These are phyloP conservation scores for Boletus patriciae DNA, from an alignment of 768 basidiomycete species.

Conservation along the genomic window DNA sequence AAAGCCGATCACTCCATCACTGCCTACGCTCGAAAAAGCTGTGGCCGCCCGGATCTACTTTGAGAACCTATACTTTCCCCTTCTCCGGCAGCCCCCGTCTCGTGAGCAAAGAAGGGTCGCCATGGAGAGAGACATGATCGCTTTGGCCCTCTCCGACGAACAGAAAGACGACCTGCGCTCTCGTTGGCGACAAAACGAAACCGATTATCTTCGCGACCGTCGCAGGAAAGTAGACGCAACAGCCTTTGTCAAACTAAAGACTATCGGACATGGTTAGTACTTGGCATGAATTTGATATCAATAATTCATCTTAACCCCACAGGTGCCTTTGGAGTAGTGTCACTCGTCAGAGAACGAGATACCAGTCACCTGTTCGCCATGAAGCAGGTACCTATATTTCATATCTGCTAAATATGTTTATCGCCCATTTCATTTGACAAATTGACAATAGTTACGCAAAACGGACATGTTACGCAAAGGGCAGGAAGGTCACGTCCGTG, in stretches of 20 bases:
- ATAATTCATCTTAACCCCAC: conserved; percentile 30
- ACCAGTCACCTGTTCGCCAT: conserved; percentile 87
- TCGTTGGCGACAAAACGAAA: conserved; percentile 86
- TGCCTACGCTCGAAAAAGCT: conserved; percentile 90
- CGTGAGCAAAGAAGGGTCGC: conserved; percentile 82
- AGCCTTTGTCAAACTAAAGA: conserved; percentile 87
- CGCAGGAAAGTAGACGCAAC: conserved; percentile 80
- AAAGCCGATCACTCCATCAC: conserved; percentile 75
- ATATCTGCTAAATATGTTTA: conserved; percentile 28
- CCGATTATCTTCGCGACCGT: conserved; percentile 81
- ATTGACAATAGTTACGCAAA: conserved; percentile 64
- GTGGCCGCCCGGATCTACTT: conserved; percentile 93
- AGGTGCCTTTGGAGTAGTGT: conserved; percentile 97
- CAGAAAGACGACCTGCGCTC: conserved; percentile 72
- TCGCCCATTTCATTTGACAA: conserved; percentile 25
- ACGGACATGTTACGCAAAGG: conserved; percentile 94
- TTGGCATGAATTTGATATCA: conserved; percentile 28
- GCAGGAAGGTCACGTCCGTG: conserved; percentile 96
- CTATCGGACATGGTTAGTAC: conserved; percentile 83
- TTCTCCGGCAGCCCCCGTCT: conserved; percentile 81
- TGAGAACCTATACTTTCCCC: conserved; percentile 84
- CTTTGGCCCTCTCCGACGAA: conserved; percentile 64
- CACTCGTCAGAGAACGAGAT: conserved; percentile 80
- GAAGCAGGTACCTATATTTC: conserved; percentile 74
- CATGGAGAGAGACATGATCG: conserved; percentile 84